A percentile compares a stretch with the other conserved stretches of the same genome.
Evolutionary conservation across 129 eudicot genomes (phyloP).

Genomic region (Arctium lappa): DNA sequence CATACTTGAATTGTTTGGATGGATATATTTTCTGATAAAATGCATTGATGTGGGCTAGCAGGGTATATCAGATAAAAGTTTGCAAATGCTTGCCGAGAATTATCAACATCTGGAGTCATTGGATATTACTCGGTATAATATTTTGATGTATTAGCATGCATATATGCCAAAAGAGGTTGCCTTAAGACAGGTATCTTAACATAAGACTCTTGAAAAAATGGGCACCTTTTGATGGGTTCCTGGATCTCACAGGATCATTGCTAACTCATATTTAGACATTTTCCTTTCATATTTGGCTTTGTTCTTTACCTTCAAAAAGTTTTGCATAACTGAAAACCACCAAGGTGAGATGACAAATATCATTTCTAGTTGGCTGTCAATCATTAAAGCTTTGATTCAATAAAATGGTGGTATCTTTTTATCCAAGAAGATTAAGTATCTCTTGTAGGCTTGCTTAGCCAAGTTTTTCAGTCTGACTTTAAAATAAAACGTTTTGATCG

Average conservation of each 20-base stretch:
- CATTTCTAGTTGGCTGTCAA: background rate
- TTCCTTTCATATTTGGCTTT: background rate
- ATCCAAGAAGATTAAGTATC: background rate
- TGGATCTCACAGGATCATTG: background rate
- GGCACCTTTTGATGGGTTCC: background rate
- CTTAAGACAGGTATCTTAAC: background rate
- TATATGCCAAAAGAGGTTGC: background rate
- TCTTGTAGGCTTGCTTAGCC: background rate
- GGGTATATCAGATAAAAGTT: slow-evolving; percentile 79
- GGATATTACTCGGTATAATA: slow-evolving; percentile 76
- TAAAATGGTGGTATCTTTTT: background rate
- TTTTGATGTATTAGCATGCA: background rate
- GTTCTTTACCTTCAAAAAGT: background rate
- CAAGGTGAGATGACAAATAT: background rate
- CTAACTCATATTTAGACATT: background rate
- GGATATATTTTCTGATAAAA: background rate
- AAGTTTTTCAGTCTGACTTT: background rate
- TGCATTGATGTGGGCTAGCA: slow-evolving; percentile 31
- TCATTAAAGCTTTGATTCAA: background rate
- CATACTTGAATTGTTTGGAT: slow-evolving; percentile 7
- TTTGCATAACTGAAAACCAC: background rate
- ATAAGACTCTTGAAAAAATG: background rate
- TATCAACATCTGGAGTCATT: slow-evolving; percentile 64
- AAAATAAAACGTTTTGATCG: background rate
- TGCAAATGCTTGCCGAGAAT: slow-evolving; percentile 59